Base-by-base conservation (phyloP, 2,329 filamentous ascomycete species). In the Ophiobolus disseminans region DNA sequence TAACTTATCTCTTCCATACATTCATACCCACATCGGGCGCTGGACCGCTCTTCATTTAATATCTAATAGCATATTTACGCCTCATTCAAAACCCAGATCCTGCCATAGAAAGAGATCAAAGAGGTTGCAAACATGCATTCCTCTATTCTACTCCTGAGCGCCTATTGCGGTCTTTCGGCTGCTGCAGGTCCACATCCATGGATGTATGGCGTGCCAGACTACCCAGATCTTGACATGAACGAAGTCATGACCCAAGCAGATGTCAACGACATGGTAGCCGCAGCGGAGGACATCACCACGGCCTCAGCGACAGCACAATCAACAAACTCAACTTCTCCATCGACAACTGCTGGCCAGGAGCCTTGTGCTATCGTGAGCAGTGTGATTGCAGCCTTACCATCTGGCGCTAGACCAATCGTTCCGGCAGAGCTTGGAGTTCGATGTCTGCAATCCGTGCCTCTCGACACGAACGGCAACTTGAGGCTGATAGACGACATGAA, bases 371-470 rank as follows among this genome's bases (percentile, higher is more conserved):
- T 68, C 4, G 54, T 72, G 34, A 68, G 58, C 36, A 62, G 57
- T 32, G 58, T 57, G 6, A 35, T 72, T 7, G 53, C 60, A 37
- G 61, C 65, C 21, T 39, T 69, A 17, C 64, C 65, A 10, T 40
- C 58, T 17, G 62, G 63, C 21, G 53, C 58, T 16, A 58, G 65
- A n/a, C 63, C 63, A 14, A 47, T 68, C 11, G 51, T 71, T 4
- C 62, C 69, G n/a, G 69, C 70, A n/a, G 65, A 72, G 22, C 46
- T 72, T 21, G 70, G 60, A 11, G 48, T 69, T 19, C 54, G 51
- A 19, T 76, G 73, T 53, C 45, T 75, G 13, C 55, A 65, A 35
- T 70, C 71, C 1, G 72, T 75, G 16, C 73, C 73, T 4, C 53
- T 75, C 2, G 69, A 73, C 30, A 62, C 51, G n/a, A 53, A 62